Base-by-base conservation (phyloP, 1,284 basidiomycete species). In the Cryptococcus sp. region DNA sequence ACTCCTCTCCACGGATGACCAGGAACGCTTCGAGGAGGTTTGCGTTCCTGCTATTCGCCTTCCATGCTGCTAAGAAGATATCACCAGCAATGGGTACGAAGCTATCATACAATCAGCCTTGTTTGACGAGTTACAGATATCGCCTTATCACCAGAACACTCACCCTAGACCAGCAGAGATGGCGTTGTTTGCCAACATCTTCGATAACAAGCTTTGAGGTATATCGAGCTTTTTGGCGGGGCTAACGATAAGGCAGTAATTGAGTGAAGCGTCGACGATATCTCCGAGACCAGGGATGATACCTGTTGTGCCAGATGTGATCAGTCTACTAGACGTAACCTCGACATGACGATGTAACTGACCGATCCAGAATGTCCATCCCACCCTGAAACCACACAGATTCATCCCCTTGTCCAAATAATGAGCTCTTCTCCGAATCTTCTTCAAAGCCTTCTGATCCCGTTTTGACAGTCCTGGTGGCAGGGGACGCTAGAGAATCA, bases 21-120 rank as follows among this genome's bases (percentile, higher is more conserved):
- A 79, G 68, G 63, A 65, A 77, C 22, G 72, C 72, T 57, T 79
- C 77, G 17, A 79, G 66, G 5, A 77, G 51, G 51, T 75, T 69
- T 3, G 90, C 92, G 70, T 96, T 96, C 62, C 93, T 83, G 45
- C 86, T 89, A 78, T 96, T 97, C n/a, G 91, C 86, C 74, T 92
- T 93, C 83, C 82, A 95, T 78, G 79, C 50, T 81, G 91, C 71
- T 37, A 92, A 75, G 4, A 87, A 73, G 50, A 96, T 73, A 74
- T 94, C 91, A 3, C 93, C 93, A 0, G 85, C 82, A 41, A 91
- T 45, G 0, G 93, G 93, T 4, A 96, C 78, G 52, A 93, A 66
- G 1, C 66, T 73, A 50, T 19, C 16, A 22, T 49, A 22, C 25
- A 52, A 40, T 40, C 43, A 44, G 51, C 38, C 10, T 13, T 34